These are phyloP conservation scores for Solanum sejunctum DNA, from an alignment of 257 asterid genomes.

Conservation along the genomic window DNA sequence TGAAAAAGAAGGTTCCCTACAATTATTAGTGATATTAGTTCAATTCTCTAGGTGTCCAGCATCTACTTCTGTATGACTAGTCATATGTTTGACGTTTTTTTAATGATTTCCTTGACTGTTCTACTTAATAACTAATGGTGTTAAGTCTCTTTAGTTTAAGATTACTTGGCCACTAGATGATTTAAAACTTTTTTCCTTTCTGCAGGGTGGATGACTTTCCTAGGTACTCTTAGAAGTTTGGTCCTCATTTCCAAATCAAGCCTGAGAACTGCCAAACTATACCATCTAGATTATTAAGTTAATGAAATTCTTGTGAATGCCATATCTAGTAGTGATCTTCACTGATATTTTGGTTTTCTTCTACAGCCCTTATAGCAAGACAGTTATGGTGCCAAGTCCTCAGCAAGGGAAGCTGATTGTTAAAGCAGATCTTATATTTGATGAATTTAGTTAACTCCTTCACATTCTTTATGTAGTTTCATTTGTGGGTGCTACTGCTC, in stretches of 20 bases:
- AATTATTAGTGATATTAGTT: neutral
- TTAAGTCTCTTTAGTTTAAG: neutral
- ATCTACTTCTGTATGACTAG: neutral
- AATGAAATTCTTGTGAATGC: neutral
- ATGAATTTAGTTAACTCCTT: slow-evolving; percentile 55
- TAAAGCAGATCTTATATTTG: slow-evolving; percentile 71
- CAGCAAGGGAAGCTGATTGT: slow-evolving; percentile 65
- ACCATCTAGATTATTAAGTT: neutral
- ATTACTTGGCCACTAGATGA: neutral
- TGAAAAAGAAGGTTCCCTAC: neutral
- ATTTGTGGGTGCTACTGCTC: neutral
- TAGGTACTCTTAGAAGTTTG: slow-evolving; percentile 36
- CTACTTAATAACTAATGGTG: neutral
- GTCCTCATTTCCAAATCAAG: neutral
- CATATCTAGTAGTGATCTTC: neutral
- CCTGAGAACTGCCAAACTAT: neutral
- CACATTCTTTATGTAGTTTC: neutral
- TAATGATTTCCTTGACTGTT: neutral
- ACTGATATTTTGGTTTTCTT: slow-evolving; percentile 13
- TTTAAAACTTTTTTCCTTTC: slow-evolving; percentile 5
- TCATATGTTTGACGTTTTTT: neutral
- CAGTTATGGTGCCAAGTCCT: slow-evolving; percentile 44
- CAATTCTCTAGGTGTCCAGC: neutral
- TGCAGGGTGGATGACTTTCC: slow-evolving; percentile 84
- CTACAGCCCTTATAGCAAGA: slow-evolving; percentile 71